Conservation (phyloP, 2,329 filamentous ascomycete genomes). For the Anthostomella pinea region DNA sequence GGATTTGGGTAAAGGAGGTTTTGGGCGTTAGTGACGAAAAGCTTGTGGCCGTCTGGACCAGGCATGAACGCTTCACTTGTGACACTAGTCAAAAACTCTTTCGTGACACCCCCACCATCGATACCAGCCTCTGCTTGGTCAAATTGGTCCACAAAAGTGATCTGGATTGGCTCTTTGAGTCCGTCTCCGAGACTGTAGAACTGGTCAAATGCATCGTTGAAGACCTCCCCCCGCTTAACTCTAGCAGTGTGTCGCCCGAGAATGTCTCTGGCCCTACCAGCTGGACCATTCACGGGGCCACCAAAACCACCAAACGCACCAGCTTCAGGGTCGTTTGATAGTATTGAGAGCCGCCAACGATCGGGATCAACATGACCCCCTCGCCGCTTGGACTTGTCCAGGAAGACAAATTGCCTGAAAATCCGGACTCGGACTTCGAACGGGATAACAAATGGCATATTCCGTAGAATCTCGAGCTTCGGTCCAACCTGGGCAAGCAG, state of each 20-base stretch:
- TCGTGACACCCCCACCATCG: constrained; percentile 94
- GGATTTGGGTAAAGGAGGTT: constrained; percentile 90
- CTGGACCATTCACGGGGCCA: constrained; percentile 20
- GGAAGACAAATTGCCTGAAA: constrained; percentile 85
- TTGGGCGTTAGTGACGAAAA: constrained; percentile 82
- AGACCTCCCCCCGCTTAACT: constrained; percentile 75
- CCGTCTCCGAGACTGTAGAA: constrained; percentile 80
- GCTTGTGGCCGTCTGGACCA: constrained; percentile 46
- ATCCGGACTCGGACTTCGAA: constrained; percentile 90
- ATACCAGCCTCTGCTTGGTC: constrained; percentile 86
- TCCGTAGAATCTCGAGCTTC: constrained; percentile 83
- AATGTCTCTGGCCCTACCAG: constrained; percentile 33
- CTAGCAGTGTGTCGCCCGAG: constrained; percentile 68
- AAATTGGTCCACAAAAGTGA: constrained; percentile 92
- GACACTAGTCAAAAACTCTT: constrained; percentile 90
- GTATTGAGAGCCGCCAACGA: constrained; percentile 64
- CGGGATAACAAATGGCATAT: constrained; percentile 96
- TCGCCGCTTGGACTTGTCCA: constrained; percentile 74
- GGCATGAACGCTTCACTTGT: constrained; percentile 75
- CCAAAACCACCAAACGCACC: too few species aligned
- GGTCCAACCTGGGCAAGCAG: constrained; percentile 78
- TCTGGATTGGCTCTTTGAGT: constrained; percentile 92
- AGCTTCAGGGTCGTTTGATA: too few species aligned
- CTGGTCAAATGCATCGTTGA: constrained; percentile 79
- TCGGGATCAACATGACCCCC: constrained; percentile 70